Evolutionary conservation across 129 eudicot genomes (phyloP).

Genomic region (Daucus carota): DH1_v3.0 NC_030384.2:26298001-26298500

Average conservation of each 20-base stretch:
- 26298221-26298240: no score
- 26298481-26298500: not conserved
- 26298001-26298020: slow-evolving; percentile 20
- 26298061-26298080: no score
- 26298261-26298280: not conserved
- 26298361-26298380: slow-evolving; percentile 2
- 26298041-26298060: no score
- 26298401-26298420: not conserved
- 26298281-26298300: not conserved
- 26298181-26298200: not conserved
- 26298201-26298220: not conserved
- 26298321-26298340: slow-evolving; percentile 10
- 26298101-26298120: not conserved
- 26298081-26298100: no score
- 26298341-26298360: slow-evolving; percentile 1
- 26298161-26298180: not conserved
- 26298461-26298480: not conserved
- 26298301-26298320: not conserved
- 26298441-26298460: not conserved
- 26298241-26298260: not conserved
- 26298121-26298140: not conserved
- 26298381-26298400: not conserved
- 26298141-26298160: not conserved
- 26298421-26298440: not conserved
- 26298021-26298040: not conserved